phyloP scores from a whole-genome alignment of 306 rosid genomes.

The Dalbergia cultrata region DNA sequence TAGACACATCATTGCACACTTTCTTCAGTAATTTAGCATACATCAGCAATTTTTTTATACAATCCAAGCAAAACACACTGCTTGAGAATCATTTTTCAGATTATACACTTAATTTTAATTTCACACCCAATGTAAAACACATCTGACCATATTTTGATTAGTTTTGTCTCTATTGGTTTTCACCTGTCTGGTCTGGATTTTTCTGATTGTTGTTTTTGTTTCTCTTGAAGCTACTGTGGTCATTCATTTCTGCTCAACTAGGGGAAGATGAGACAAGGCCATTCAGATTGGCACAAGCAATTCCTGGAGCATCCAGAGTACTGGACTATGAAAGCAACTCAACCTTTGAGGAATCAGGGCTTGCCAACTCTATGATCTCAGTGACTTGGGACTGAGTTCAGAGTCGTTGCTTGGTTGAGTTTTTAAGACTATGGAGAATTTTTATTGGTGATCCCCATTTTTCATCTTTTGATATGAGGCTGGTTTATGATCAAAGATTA shows the following conservation, averaged over 20 bases:
- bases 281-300: conserved; percentile 82
- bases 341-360: conserved; percentile 84
- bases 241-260: conserved; percentile 74
- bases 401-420: conserved; percentile 32
- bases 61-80: no score
- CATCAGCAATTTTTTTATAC: no score
- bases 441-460: conserved; percentile 29
- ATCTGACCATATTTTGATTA: no score
- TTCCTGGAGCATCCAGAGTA: conserved; percentile 83
- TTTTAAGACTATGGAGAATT: conserved; percentile 39
- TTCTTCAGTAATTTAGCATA: no score
- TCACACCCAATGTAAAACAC: no score
- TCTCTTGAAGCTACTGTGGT: conserved; percentile 89
- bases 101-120: no score
- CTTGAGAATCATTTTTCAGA: no score
- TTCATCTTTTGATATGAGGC: conserved; percentile 39
- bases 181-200: conserved; percentile 14
- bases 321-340: conserved; percentile 69
- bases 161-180: neutral
- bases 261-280: conserved; percentile 69
- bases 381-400: conserved; percentile 86
- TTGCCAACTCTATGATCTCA: conserved; percentile 92
- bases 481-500: conserved; percentile 39
- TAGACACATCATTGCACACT: no score
- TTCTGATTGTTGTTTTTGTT: conserved; percentile 27